A percentile compares a stretch with the other conserved stretches of the same genome.
These are phyloP conservation scores for Naganishia randhawae DNA, from an alignment of 768 basidiomycete genomes.

Conservation along the genomic window DNA sequence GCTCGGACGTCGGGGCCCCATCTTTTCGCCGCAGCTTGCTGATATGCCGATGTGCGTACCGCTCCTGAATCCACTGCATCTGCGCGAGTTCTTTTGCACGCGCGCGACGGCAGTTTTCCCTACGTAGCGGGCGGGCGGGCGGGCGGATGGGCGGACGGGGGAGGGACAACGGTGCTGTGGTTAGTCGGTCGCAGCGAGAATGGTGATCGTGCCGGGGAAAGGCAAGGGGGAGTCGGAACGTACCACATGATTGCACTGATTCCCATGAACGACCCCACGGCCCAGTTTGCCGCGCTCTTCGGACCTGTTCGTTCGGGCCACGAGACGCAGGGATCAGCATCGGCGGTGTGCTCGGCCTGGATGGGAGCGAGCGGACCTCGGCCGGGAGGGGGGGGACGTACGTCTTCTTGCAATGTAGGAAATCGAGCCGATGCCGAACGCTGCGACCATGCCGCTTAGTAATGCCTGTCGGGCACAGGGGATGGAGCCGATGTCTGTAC, in stretches of 20 bases:
- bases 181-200: neutral
- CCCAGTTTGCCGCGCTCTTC: constrained; percentile 41
- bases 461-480: constrained; percentile 46
- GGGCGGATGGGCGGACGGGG: neutral
- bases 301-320: too few relatives aligned
- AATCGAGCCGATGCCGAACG: constrained; percentile 43
- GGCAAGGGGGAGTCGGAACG: constrained; percentile 9
- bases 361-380: neutral
- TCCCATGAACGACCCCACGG: constrained; percentile 42
- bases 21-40: constrained; percentile 41
- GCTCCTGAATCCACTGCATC: constrained; percentile 46
- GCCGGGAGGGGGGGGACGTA: constrained; percentile 22
- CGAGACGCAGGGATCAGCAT: too few relatives aligned
- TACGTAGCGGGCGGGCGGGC: constrained; percentile 29
- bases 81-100: constrained; percentile 41
- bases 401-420: constrained; percentile 42
- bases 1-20: constrained; percentile 8
- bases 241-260: constrained; percentile 44
- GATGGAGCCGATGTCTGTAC: constrained; percentile 42
- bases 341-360: neutral
- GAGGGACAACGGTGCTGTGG: neutral
- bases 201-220: neutral
- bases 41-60: constrained; percentile 48
- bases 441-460: constrained; percentile 47
- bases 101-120: constrained; percentile 45